Base-by-base conservation (phyloP, 768 basidiomycete species). In the Lentinula aciculospora region DNA sequence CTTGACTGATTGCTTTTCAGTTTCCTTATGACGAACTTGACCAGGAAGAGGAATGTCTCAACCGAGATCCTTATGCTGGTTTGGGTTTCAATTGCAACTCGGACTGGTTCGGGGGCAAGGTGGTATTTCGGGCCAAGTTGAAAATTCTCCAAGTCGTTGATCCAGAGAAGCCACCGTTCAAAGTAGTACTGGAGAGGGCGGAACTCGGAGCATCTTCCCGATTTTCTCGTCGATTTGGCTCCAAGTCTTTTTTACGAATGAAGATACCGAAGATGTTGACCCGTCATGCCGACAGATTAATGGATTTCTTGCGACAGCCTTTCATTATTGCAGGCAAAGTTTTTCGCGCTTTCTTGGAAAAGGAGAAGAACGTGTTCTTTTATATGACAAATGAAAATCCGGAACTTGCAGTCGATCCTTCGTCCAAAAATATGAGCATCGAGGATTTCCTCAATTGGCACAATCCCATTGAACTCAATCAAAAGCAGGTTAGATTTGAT, bases 1-100 rank as follows among this genome's bases (percentile, higher is more conserved):
- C 27, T 37, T 31, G 27, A 56, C 13, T 31, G 40, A 25, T 56
- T 21, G 44, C 8, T 15, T 12, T 3, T 8, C 57, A 78, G 77
- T 65, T 62, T 5, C 76, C 76, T 2, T 80, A 76, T 74, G 56
- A 63, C n/a, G 76, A 80, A 58, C 67, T 78, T 0, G 79, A 80
- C 56, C 57, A 21, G 6, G 79, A 80, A 56, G 65, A 69, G 2
- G 50, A 56, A 1, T 62, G 17, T 7, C 48, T 59, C 31, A 40
- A 23, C 2, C 32, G 29, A 27, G 32, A 63, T 13, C 34, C 42
- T 23, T 37, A 61, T 31, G 60, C 56, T 25, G 57, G 45, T 19
- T 50, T 63, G 6, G 75, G 74, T 0, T 67, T 70, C 54, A 62
- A 67, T 25, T 57, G 62, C 2, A 58, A 64, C 9, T 62, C 63